Evolutionary conservation across 306 rosid genomes (phyloP), one percentile per base, ranked within the genome.

Genomic region (Cicer pinnatifidum): DNA sequence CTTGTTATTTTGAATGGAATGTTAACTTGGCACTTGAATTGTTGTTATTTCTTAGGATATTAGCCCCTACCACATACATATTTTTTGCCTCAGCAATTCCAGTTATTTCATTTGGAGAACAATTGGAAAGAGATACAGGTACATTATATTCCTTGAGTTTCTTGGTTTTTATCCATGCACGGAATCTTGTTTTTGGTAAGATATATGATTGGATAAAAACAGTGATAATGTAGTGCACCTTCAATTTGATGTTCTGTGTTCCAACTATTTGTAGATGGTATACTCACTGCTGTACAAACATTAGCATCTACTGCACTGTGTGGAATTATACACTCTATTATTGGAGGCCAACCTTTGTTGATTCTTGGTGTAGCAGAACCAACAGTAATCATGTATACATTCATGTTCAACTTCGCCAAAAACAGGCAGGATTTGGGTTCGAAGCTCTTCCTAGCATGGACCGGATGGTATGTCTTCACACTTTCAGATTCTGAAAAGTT

Each of bases 301-400:
- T 85, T 91, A 81, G 90, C 92, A 75, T 91, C 97, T 10, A 91
- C 97, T 7, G 89, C 94, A 16, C 50, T 88, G 52, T 91, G 97
- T 85, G 97, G 97, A 81, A 81, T 88, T 69, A 87, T 91, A 75
- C 92, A 91, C 82, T 88, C 97, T 16, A 84, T 91, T 23, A 78
- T 88, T 2, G 97, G 97, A 76, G 97, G 94, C 60, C 97, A 91
- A 76, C 91, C 97, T 68, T 67, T 91, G 85, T 53, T 91, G 80
- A 91, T 91, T 79, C 94, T 91, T 19, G 97, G 94, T 38, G 97
- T 88, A 46, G 97, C 94, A 33, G 97, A 91, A 78, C 97, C 94
- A 53, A 91, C 97, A 28, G 93, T 91, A 17, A 87, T 91, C 53
- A 91, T 91, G 97, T 91, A 91, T 76, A 91, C 84, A 2, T 87